Evolutionary conservation across 2,329 filamentous ascomycete species (phyloP), one percentile per base, ranked within the genome.

Genomic region (Fusarium subglutinans): DNA sequence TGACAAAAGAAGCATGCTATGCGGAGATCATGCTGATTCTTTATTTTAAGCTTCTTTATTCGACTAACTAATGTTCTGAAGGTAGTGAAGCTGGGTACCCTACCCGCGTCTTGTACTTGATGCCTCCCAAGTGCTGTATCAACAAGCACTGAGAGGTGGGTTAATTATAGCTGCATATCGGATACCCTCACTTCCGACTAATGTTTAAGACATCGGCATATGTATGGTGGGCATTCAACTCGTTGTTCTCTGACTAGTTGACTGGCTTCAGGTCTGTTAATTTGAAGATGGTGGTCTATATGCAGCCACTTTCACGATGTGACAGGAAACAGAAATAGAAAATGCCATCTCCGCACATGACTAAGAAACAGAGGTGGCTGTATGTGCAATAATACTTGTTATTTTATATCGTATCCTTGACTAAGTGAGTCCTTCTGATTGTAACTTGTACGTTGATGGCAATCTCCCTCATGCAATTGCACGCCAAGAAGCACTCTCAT

Each of bases 251-350:
- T 30, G 11, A 26, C 43, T 33, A 58, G 37, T 28, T n/a, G 13
- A 17, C 48, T 51, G 33, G 13, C 12, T 51, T 28, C 18, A 47
- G 53, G 40, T 43, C 18, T 38, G 13, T 41, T 51, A 13, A 55
- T 8, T 9, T 41, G 14, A 44, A n/a, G 48, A 62, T 59, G 47
- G 15, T 30, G 35, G 22, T 45, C 44, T 41, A 50, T 28, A 61
- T 65, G 63, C 61, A 73, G 66, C 33, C 50, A 50, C 63, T 26
- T 73, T 43, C 44, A 66, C 55, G 40, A 63, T 63, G 40, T 56
- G 37, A 54, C 43, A 59, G 58, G 43, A 28, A 48, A 57, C 45
- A 72, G 53, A 74, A 75, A 76, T 76, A 77, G 76, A 71, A 73
- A 67, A 73, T 33, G 17, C 50, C 50, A 63, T 70, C 26, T 55